phyloP scores from a whole-genome alignment of 352 stramenopile species.

The Globisporangium middletonii region DNA sequence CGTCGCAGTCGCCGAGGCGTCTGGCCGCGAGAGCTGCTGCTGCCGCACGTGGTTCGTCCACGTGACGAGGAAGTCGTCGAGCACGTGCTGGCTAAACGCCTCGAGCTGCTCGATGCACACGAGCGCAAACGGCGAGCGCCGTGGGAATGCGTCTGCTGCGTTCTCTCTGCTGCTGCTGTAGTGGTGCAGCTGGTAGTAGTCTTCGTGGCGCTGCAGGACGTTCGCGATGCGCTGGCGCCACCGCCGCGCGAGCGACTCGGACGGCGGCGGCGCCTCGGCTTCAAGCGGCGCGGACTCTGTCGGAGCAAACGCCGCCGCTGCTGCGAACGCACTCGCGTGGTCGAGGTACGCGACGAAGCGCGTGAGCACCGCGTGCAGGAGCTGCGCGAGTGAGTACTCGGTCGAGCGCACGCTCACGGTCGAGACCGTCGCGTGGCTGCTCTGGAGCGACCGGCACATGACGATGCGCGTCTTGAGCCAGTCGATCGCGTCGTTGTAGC shows the following conservation, averaged over 20 bases:
- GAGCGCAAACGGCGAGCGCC: slow-evolving; percentile 37
- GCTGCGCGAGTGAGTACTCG: slow-evolving; percentile 45
- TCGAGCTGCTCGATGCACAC: slow-evolving; percentile 80
- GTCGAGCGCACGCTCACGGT: slow-evolving; percentile 23
- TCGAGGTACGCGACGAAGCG: slow-evolving; percentile 20
- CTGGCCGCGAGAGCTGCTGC: not conserved
- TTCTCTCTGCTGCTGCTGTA: not conserved
- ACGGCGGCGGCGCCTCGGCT: not conserved
- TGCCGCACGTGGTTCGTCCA: slow-evolving; percentile 47
- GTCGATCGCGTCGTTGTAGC: slow-evolving; percentile 28
- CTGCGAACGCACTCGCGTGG: not conserved
- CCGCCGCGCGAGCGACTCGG: slow-evolving; percentile 7
- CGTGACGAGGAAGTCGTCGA: slow-evolving; percentile 68
- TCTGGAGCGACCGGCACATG: slow-evolving; percentile 12
- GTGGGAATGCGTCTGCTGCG: slow-evolving; percentile 8
- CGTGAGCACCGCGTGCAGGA: slow-evolving; percentile 35
- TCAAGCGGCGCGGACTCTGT: not conserved
- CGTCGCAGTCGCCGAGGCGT: not conserved
- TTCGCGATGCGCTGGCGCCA: slow-evolving; percentile 17
- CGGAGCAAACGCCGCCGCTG: not conserved
- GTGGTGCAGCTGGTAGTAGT: slow-evolving; percentile 27
- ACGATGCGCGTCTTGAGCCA: slow-evolving; percentile 45
- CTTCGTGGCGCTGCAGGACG: slow-evolving; percentile 23
- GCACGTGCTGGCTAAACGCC: slow-evolving; percentile 39
- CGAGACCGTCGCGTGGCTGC: not conserved